Conservation (phyloP, 345 rosid species). For the Camelina laxa region DNA sequence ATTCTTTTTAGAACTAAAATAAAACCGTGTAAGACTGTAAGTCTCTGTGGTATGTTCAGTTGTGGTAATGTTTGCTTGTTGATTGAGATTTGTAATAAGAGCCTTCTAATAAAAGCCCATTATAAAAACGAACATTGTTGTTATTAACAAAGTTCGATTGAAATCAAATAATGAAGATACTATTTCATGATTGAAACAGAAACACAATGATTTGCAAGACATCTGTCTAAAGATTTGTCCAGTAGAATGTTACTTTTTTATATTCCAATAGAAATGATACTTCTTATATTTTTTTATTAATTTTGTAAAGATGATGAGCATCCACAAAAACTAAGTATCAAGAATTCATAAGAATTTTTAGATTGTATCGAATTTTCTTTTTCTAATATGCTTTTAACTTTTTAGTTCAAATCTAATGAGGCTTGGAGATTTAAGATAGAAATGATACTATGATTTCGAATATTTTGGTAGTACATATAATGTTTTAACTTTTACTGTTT, state of each 20-base stretch:
- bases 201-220: constrained; percentile 15
- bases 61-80: constrained; percentile 16
- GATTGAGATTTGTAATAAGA: background rate
- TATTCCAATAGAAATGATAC: too few species aligned
- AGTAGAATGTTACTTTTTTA: background rate
- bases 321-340: background rate
- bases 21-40: constrained; percentile 11
- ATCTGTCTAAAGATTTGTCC: constrained; percentile 5
- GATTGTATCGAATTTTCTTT: background rate
- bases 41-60: constrained; percentile 20
- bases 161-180: constrained; percentile 1
- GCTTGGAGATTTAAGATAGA: constrained; percentile 1
- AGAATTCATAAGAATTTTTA: constrained; percentile 10
- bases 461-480: too few species aligned
- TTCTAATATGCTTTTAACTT: background rate
- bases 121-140: background rate
- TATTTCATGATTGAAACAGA: constrained; percentile 12
- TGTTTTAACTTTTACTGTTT: background rate
- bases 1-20: constrained; percentile 28
- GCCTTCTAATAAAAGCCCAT: background rate
- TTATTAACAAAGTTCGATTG: too few species aligned
- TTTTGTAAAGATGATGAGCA: constrained; percentile 5
- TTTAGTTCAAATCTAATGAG: background rate
- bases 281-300: too few species aligned
- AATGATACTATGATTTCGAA: background rate